A percentile compares a stretch with the other conserved stretches of the same genome.
Conservation (phyloP, 768 basidiomycete genomes). For the Auricularia heimuer region DNA sequence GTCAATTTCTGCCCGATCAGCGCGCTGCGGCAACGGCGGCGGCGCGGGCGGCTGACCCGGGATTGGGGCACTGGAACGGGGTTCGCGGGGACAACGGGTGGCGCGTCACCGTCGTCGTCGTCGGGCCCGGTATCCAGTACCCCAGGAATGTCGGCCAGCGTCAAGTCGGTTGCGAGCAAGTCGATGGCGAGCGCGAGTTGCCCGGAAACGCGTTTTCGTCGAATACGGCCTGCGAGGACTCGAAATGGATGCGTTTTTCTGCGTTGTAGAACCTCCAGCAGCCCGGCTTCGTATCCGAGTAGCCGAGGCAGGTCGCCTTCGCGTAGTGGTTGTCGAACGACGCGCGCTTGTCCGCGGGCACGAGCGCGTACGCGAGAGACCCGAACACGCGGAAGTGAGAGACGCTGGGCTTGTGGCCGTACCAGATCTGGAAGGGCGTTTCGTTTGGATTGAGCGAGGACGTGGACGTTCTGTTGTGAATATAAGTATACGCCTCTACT, state of each 20-base stretch:
- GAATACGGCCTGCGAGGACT: background rate
- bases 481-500: background rate
- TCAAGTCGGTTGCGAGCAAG: constrained; percentile 16
- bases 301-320: constrained; percentile 32
- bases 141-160: no score
- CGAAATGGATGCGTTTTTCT: background rate
- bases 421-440: constrained; percentile 18
- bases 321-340: constrained; percentile 10
- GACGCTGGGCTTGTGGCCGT: constrained; percentile 2
- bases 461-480: background rate
- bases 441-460: background rate
- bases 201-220: constrained; percentile 13
- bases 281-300: background rate
- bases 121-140: no score
- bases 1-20: no score
- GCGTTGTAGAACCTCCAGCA: background rate
- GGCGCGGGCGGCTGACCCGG: no score
- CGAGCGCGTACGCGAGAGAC: constrained; percentile 29
- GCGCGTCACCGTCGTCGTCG: no score
- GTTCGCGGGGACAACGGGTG: no score
- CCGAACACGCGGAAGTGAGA: constrained; percentile 25
- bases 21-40: no score
- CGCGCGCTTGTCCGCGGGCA: constrained; percentile 20
- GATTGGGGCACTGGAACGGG: no score
- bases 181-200: constrained; percentile 12